A percentile compares a stretch with the other conserved stretches of the same genome.
Evolutionary conservation across 371 early-diverging fungal species (phyloP).

Genomic region (Mortierella sp.): DNA sequence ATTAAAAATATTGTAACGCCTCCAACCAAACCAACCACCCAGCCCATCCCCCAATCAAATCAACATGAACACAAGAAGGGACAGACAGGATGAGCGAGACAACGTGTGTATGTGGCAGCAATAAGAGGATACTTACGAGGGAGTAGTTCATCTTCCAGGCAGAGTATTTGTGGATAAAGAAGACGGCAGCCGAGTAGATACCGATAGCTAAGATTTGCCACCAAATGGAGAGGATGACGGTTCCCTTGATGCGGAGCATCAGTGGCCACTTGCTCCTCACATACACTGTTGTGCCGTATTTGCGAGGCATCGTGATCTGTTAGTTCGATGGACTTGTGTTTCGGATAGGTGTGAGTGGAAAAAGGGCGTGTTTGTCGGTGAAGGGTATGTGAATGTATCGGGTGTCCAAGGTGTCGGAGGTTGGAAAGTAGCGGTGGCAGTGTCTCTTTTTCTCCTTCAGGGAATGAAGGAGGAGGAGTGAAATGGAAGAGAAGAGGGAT

Average conservation of each 20-base stretch:
- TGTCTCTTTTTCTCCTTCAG: not conserved
- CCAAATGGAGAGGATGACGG: slow-evolving; percentile 50
- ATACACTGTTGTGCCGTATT: slow-evolving; percentile 32
- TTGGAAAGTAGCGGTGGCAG: not conserved
- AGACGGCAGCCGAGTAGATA: slow-evolving; percentile 29
- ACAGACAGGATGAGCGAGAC: not conserved
- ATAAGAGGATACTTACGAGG: slow-evolving; percentile 21
- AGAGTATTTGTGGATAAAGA: slow-evolving; percentile 28
- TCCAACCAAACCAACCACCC: slow-evolving; percentile 18
- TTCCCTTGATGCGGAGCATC: slow-evolving; percentile 56
- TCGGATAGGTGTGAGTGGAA: not conserved
- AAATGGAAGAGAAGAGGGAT: not conserved
- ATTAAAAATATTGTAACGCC: slow-evolving; percentile 4
- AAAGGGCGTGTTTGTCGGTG: not conserved
- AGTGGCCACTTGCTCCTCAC: slow-evolving; percentile 49
- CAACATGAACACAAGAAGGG: not conserved
- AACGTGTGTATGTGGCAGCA: too few relatives aligned
- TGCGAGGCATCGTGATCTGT: slow-evolving; percentile 25
- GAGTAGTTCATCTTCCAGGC: slow-evolving; percentile 47
- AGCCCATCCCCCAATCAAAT: not conserved
- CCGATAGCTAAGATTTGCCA: slow-evolving; percentile 47
- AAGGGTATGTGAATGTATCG: not conserved
- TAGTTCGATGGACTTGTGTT: not conserved
- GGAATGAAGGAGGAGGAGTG: not conserved
- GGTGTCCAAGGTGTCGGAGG: not conserved